Conservation (phyloP, 2,329 filamentous ascomycete species). For the Fusarium drepaniforme region DNA sequence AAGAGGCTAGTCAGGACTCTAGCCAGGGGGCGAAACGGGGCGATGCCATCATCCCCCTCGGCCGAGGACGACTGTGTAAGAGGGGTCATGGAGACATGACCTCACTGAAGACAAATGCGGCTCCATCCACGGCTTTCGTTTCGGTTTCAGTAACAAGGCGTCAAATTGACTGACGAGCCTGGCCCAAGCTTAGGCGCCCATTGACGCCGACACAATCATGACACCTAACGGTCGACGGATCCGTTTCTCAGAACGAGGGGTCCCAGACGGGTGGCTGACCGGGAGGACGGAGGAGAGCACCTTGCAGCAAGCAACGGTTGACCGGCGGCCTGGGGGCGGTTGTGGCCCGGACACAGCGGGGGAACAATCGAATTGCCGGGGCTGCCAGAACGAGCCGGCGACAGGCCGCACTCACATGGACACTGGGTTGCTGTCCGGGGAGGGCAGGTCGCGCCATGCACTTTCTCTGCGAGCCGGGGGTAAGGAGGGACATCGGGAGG, state of each 20-base stretch:
- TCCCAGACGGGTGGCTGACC: slow-evolving; percentile 20
- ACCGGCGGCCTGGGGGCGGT: slow-evolving; percentile 24
- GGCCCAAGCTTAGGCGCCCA: slow-evolving; percentile 20
- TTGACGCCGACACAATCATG: slow-evolving; percentile 27
- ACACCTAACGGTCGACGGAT: slow-evolving; percentile 32
- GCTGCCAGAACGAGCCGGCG: slow-evolving; percentile 34
- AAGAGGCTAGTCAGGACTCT: slow-evolving; percentile 11
- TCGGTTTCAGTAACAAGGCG: slow-evolving; percentile 32
- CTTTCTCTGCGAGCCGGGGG: slow-evolving; percentile 11
- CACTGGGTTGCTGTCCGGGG: slow-evolving; percentile 11
- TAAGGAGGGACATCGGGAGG: slow-evolving; percentile 15
- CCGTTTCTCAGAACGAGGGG: slow-evolving; percentile 24
- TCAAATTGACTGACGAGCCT: slow-evolving; percentile 17
- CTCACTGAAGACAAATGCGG: slow-evolving; percentile 15
- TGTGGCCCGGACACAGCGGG: slow-evolving; percentile 11
- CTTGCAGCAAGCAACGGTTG: slow-evolving; percentile 31
- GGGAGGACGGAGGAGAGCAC: slow-evolving; percentile 24
- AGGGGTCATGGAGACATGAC: slow-evolving; percentile 17
- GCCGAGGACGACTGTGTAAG: slow-evolving; percentile 26
- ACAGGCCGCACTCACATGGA: slow-evolving; percentile 26
- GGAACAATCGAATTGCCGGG: slow-evolving; percentile 34
- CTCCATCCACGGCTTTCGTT: slow-evolving; percentile 18
- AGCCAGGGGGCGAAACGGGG: slow-evolving; percentile 31
- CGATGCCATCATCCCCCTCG: slow-evolving; percentile 30
- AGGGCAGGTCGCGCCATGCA: slow-evolving; percentile 24